Evolutionary conservation across 345 rosid species (phyloP), one percentile per base, ranked within the genome.

Genomic region (Dimocarpus longan): DNA sequence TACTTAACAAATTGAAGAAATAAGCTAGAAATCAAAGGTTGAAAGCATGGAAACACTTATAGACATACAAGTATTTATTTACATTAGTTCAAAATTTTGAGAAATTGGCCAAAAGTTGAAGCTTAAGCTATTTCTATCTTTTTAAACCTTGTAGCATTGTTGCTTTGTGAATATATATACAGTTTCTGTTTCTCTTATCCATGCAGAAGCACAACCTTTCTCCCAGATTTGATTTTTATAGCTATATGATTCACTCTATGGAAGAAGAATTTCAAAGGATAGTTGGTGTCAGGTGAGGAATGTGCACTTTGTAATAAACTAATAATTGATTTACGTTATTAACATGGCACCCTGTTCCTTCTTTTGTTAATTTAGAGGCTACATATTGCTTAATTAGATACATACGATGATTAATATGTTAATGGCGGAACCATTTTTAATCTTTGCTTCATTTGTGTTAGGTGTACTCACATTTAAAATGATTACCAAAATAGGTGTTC

Each of bases 201-300:
- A 24, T 85, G 84, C 94, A 95, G 99, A 95, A 93, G 81, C 99
- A 95, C 89, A 82, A 91, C 82, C 94, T 95, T 78, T 46, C 86
- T 3, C 72, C 68, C 40, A 88, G 84, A 82, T 93, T 92, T 74
- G 98, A 95, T 87, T 95, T 95, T 82, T 97, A 93, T 76, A 88
- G 96, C 87, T 93, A 95, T 74, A 93, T 95, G 99, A 85, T 93
- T 75, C 97, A 98, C 65, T 91, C 99, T 63, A 95, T 92, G 99
- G 99, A 95, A 84, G 99, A 95, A 85, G 98, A 95, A 83, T 93
- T 95, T 84, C 96, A 90, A 71, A 89, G 82, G 77, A 95, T 93
- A 57, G 99, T 95, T 80, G 98, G 99, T 82, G 95, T 95, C 70
- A 93, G 98, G 99, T 92, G 84, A 80, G 85, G 24, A 78, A 43